Base-by-base conservation (phyloP, 2,329 filamentous ascomycete genomes). In the Fusarium albidum region DNA sequence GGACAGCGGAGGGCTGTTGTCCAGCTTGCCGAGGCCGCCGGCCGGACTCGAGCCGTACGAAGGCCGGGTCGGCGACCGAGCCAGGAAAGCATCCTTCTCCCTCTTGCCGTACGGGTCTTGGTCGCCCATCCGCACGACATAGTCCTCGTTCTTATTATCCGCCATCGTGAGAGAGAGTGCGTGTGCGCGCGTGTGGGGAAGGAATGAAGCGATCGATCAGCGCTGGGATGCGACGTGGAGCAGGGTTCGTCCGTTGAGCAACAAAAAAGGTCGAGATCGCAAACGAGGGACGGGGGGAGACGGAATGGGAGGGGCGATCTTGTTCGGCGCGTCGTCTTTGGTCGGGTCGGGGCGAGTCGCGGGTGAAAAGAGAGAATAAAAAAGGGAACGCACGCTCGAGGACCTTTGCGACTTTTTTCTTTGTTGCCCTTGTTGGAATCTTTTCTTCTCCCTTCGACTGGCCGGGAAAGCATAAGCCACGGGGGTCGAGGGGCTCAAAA, bases 81-180 rank as follows among this genome's bases (percentile, higher is more conserved):
- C 67, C 49, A 79, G 69, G 68, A 84, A 84, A 63, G 78, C 69
- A 67, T 82, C 75, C 71, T 81, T 78, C 75, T 86, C 75, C 69
- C 74, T 74, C 63, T 77, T 79, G 57, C 82, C 64, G 27, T 61
- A 66, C 66, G 78, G 75, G 61, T 81, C 79, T n/a, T n/a, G n/a
- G 55, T 89, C 87, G 68, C 84, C 83, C 79, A 91, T 85, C 67
- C 89, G 85, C 71, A 91, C 82, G 59, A 83, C 78, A 69, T 88
- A 91, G 71, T 95, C 90, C 71, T 90, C 89, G 75, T 91, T 95
- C 82, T 95, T 96, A 73, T 93, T 92, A 80, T 95, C 90, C 69
- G 88, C 82, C 92, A 96, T 96, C 31, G 18, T 66, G 33, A 25
- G 18, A 17, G 15, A 33, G 33, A n/a, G 26, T 25, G 38, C n/a